phyloP scores from a whole-genome alignment of 768 basidiomycete species.

The Clitopilus hobsonii region DNA sequence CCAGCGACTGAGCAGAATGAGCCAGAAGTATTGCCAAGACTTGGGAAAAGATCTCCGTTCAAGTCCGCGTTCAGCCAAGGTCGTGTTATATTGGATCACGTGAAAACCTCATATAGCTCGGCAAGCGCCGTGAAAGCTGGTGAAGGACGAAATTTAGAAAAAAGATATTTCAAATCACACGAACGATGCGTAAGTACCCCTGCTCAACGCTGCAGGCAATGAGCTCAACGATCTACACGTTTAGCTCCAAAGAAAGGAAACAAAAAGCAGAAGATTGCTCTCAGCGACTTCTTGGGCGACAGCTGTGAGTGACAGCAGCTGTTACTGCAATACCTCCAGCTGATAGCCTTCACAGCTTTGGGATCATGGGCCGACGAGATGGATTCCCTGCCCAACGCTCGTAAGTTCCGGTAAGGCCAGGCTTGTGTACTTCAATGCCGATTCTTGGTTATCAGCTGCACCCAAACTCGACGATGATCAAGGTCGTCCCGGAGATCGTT shows the following conservation, averaged over 20 bases:
- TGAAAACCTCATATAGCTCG: background rate
- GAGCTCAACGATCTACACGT: background rate
- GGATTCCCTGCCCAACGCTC: conserved; percentile 88
- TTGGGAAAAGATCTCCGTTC: no score
- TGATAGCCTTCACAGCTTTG: conserved; percentile 43
- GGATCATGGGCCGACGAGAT: conserved; percentile 99
- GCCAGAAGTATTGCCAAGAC: no score
- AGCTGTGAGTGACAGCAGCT: conserved; percentile 48
- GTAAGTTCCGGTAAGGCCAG: conserved; percentile 47
- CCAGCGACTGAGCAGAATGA: no score
- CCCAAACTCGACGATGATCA: conserved; percentile 65
- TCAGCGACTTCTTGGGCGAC: conserved; percentile 92
- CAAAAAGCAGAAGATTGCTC: conserved; percentile 62
- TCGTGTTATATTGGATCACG: background rate
- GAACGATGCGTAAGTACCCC: conserved; percentile 1
- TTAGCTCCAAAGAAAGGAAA: conserved; percentile 88
- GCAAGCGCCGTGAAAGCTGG: background rate
- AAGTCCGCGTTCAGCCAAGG: background rate
- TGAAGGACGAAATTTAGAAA: conserved; percentile 1
- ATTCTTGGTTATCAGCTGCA: conserved; percentile 45
- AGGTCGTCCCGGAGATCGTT: conserved; percentile 47
- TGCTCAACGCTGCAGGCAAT: background rate
- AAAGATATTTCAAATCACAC: conserved; percentile 1
- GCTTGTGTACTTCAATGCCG: conserved; percentile 1
- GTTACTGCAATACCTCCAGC: conserved; percentile 7